Evolutionary conservation across 768 basidiomycete genomes (phyloP).

Genomic region (Mycena haematopus): DNA sequence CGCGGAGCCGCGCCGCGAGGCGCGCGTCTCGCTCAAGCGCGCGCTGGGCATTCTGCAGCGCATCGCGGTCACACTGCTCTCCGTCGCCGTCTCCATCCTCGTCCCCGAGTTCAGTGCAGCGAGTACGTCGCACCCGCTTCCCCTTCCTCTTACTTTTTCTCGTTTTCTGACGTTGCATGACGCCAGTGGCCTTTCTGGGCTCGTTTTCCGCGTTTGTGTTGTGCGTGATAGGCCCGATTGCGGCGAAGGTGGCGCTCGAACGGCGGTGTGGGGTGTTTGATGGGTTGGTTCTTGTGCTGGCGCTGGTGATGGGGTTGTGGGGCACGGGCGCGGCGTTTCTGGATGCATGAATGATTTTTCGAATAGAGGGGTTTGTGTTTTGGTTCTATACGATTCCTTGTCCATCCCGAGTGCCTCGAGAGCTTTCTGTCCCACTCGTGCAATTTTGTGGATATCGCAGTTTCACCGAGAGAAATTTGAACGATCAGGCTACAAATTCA

Average conservation of each 20-base stretch:
- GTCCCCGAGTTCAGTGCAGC: conserved; percentile 83
- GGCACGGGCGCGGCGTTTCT: conserved; percentile 75
- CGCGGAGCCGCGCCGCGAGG: conserved; percentile 29
- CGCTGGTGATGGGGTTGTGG: conserved; percentile 74
- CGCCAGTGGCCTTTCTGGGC: conserved; percentile 87
- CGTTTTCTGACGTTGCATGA: background rate
- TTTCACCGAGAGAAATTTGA: too few species aligned
- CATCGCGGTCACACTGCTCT: conserved; percentile 60
- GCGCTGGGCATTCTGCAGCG: conserved; percentile 61
- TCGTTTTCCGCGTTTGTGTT: conserved; percentile 84
- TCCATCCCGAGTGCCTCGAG: too few species aligned
- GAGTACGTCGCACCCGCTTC: conserved; percentile 40
- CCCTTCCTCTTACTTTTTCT: background rate
- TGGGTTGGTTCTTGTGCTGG: conserved; percentile 55
- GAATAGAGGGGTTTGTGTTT: too few species aligned
- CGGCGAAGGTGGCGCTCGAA: conserved; percentile 69
- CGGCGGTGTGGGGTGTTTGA: conserved; percentile 60
- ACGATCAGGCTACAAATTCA: too few species aligned
- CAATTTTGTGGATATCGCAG: too few species aligned
- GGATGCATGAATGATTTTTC: conserved; percentile 21
- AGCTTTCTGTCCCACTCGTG: too few species aligned
- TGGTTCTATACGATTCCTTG: too few species aligned
- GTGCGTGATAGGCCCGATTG: conserved; percentile 80
- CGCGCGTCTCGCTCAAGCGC: conserved; percentile 42
- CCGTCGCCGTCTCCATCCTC: conserved; percentile 76